These are phyloP conservation scores for Trametes coccinea DNA, from an alignment of 768 basidiomycete genomes.

Conservation along the genomic window DNA sequence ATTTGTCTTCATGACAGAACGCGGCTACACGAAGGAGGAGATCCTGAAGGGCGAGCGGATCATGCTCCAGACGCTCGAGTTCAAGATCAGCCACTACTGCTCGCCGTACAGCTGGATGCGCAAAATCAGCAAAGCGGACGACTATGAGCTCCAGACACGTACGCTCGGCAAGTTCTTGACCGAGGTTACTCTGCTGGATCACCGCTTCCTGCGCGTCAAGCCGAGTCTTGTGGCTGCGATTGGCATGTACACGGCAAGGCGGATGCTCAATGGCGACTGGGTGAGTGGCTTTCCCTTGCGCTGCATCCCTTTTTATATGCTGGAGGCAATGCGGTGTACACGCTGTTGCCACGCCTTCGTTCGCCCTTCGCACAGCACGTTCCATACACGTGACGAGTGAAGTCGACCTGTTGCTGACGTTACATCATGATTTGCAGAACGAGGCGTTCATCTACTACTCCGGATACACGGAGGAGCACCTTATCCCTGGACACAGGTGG, in stretches of 20 bases:
- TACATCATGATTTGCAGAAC: slow-evolving; percentile 52
- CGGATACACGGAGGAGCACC: slow-evolving; percentile 85
- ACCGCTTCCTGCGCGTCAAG: slow-evolving; percentile 90
- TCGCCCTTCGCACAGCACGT: slow-evolving; percentile 17
- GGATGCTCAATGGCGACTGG: slow-evolving; percentile 95
- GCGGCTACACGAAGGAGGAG: slow-evolving; percentile 91
- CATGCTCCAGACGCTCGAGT: slow-evolving; percentile 92
- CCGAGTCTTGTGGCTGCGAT: slow-evolving; percentile 93
- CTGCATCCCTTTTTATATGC: slow-evolving; percentile 16
- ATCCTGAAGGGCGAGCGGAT: slow-evolving; percentile 98
- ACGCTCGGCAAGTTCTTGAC: slow-evolving; percentile 97
- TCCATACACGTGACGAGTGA: slow-evolving; percentile 23
- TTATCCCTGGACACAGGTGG: slow-evolving; percentile 76
- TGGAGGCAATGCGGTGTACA: slow-evolving; percentile 17
- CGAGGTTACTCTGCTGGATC: slow-evolving; percentile 91
- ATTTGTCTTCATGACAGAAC: slow-evolving; percentile 98
- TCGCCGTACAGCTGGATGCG: slow-evolving; percentile 99
- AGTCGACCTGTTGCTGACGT: slow-evolving; percentile 30
- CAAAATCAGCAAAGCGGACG: slow-evolving; percentile 97
- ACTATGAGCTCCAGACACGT: slow-evolving; percentile 96
- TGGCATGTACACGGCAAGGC: slow-evolving; percentile 94
- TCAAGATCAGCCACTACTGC: slow-evolving; percentile 95
- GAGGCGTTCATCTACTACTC: slow-evolving; percentile 93
- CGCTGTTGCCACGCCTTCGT: slow-evolving; percentile 19
- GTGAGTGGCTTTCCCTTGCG: slow-evolving; percentile 53